These are phyloP conservation scores for Scedosporium aurantiacum DNA, from an alignment of 2,329 filamentous ascomycete genomes.

Conservation along the genomic window DNA sequence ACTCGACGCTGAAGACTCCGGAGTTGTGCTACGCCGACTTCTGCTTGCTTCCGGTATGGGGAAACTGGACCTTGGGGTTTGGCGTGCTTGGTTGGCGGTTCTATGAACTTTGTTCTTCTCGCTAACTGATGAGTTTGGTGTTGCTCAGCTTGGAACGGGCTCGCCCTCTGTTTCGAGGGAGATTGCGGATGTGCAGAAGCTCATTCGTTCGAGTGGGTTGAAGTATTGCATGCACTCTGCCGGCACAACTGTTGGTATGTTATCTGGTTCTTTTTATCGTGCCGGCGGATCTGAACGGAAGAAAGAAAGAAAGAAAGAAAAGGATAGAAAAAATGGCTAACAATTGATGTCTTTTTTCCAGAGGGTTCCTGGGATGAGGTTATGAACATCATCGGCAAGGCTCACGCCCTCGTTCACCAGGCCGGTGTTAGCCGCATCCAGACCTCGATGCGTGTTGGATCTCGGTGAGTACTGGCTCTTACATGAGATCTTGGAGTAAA, in stretches of 20 bases:
- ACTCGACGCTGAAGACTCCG: conserved; percentile 50
- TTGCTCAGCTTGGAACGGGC: conserved; percentile 62
- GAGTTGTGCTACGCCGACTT: conserved; percentile 76
- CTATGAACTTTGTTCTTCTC: not conserved
- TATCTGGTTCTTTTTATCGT: too few species aligned
- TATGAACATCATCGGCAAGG: conserved; percentile 75
- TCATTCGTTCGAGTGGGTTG: conserved; percentile 71
- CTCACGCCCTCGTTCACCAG: conserved; percentile 65
- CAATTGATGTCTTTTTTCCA: conserved; percentile 22
- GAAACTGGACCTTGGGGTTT: not conserved
- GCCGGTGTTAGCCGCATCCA: conserved; percentile 75
- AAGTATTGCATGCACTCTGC: conserved; percentile 86
- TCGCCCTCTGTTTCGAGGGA: conserved; percentile 67
- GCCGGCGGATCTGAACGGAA: too few species aligned
- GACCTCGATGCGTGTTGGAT: conserved; percentile 76
- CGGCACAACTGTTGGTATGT: conserved; percentile 79
- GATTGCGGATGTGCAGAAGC: conserved; percentile 76
- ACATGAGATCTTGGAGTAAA: not conserved
- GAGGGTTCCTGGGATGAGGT: conserved; percentile 89
- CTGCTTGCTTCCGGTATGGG: conserved; percentile 69
- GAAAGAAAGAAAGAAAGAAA: too few species aligned
- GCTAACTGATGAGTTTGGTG: not conserved
- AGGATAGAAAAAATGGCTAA: too few species aligned
- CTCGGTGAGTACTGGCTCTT: conserved; percentile 40
- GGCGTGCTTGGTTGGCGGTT: not conserved